Conservation (phyloP, 2,329 filamentous ascomycete species). For the Colletotrichum euphorbiae region DNA sequence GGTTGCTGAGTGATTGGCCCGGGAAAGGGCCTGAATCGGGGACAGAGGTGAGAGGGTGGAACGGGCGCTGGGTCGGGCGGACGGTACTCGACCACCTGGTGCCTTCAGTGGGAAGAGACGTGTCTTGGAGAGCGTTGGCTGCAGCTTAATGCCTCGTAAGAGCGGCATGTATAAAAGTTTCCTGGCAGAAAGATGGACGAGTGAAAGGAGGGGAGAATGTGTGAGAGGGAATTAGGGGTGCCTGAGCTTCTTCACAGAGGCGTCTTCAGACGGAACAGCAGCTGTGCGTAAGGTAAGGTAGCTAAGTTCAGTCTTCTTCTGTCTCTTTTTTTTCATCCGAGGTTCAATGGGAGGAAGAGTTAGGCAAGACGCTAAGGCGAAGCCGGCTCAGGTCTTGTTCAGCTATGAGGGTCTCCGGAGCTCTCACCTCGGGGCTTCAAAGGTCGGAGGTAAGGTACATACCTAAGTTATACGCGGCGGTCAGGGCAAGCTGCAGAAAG, state of each 20-base stretch:
- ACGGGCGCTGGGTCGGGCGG: constrained; percentile 35
- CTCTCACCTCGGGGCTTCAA: constrained; percentile 20
- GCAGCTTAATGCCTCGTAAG: constrained; percentile 37
- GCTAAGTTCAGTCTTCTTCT: too few species aligned
- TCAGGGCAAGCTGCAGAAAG: constrained; percentile 15
- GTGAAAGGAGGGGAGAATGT: neutral
- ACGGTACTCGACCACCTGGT: constrained; percentile 27
- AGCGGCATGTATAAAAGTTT: constrained; percentile 32
- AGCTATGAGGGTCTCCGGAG: constrained; percentile 17
- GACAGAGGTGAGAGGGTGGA: constrained; percentile 36
- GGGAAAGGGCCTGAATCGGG: constrained; percentile 40
- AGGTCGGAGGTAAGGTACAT: too few species aligned
- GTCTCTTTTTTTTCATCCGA: constrained; percentile 23
- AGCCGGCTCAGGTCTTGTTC: constrained; percentile 9
- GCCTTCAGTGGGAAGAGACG: constrained; percentile 15
- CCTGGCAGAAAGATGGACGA: neutral
- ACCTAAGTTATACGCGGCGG: constrained; percentile 18
- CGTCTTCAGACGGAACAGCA: constrained; percentile 1
- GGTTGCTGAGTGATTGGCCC: constrained; percentile 48
- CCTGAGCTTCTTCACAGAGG: constrained; percentile 26
- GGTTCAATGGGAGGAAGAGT: constrained; percentile 28
- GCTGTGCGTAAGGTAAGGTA: neutral
- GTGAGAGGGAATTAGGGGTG: constrained; percentile 6
- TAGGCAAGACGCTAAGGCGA: constrained; percentile 25
- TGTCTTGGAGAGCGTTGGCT: constrained; percentile 29